Base-by-base conservation (phyloP, 306 rosid species). In the Carpinus viminea region DNA sequence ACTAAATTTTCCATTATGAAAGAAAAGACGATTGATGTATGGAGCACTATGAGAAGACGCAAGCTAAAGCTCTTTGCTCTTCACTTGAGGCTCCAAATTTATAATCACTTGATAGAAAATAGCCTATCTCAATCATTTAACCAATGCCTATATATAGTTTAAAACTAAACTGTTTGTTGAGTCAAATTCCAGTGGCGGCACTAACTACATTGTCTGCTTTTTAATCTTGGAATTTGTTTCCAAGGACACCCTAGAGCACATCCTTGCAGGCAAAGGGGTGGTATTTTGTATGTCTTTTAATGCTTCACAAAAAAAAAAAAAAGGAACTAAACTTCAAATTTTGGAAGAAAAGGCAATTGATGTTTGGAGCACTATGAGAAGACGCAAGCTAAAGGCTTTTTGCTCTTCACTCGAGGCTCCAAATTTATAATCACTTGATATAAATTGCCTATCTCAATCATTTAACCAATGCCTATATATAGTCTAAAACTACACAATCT, bases 341-440 rank as follows among this genome's bases (percentile, higher is more conserved):
- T 41, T 68, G 61, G 80, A 65, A 80, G 53, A 8, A 65, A 34
- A 53, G 84, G 86, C 86, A 80, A 24, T 79, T 53, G 74, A 66
- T 83, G 69, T 80, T 54, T 34, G 88, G 90, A 90, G 89, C 91
- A 56, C 11, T 71, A 83, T 80, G 92, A 85, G 87, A 90, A 89
- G 92, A 86, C 72, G 86, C 89, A 82, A 80, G 84, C 78, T 71
- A 18, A 66, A 76, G 79, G 80, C 74, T 81, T 81, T 62, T 73
- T 69, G 79, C 84, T 83, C 96, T 87, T 84, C 96, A 87, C 88
- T 86, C 82, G 91, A 87, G 50, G 86, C 90, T 89, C 88, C 93
- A 77, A 45, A 61, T 57, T 26, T 41, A 64, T 54, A 17, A 62
- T 46, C 72, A 2, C 48, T 5, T 1, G 56, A 78, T 9, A 77